Conservation (phyloP, 208 protist genomes). For the Leptomonas pyrrhocoris region DNA sequence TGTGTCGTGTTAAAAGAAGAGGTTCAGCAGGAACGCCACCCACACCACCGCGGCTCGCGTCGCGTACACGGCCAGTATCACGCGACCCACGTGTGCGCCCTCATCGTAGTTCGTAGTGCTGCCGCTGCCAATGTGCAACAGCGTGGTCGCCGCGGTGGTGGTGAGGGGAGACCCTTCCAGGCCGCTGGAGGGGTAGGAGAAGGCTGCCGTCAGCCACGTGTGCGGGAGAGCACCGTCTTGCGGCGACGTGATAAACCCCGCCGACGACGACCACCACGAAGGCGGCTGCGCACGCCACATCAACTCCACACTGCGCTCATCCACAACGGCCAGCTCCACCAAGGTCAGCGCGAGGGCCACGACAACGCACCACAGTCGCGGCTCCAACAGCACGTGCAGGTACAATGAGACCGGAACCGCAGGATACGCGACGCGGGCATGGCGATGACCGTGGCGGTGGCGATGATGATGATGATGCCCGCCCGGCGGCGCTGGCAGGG, state of each 20-base stretch:
- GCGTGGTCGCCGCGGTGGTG: not conserved
- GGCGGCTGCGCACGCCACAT: slow-evolving; percentile 29
- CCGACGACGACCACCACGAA: slow-evolving; percentile 30
- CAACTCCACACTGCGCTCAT: slow-evolving; percentile 33
- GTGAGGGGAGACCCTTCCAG: not conserved
- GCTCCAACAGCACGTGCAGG: slow-evolving; percentile 37
- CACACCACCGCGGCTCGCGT: slow-evolving; percentile 35
- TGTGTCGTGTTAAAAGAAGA: slow-evolving; percentile 32
- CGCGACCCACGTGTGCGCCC: slow-evolving; percentile 3
- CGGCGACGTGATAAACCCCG: too few relatives aligned
- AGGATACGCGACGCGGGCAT: too few relatives aligned
- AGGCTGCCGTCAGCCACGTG: slow-evolving; percentile 16
- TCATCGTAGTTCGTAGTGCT: not conserved
- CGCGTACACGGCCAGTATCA: slow-evolving; percentile 28
- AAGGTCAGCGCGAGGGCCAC: slow-evolving; percentile 46
- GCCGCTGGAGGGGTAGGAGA: not conserved
- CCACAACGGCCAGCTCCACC: slow-evolving; percentile 49
- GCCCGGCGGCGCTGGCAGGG: too few relatives aligned
- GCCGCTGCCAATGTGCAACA: too few relatives aligned
- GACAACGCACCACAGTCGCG: slow-evolving; percentile 45
- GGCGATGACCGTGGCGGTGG: too few relatives aligned
- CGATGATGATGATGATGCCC: too few relatives aligned
- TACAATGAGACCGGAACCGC: slow-evolving; percentile 11
- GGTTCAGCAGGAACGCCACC: slow-evolving; percentile 35
- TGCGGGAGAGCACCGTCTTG: slow-evolving; percentile 15